Conservation (phyloP, 1,284 basidiomycete species). For the Malassezia cuniculi region DNA sequence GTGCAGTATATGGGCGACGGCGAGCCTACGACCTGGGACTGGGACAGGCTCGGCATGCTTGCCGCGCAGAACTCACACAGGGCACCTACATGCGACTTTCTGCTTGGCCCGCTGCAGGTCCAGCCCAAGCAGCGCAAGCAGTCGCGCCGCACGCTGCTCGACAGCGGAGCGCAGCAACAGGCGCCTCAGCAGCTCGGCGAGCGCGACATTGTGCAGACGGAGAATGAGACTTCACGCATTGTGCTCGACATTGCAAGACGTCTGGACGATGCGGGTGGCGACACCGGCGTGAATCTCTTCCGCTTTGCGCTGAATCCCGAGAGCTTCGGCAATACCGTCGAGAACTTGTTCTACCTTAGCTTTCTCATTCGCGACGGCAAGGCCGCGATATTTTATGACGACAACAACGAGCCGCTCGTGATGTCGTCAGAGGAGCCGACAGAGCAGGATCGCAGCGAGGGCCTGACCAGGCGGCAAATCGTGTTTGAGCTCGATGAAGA, state of each 20-base stretch:
- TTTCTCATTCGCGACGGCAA: constrained; percentile 75
- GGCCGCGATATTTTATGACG: constrained; percentile 50
- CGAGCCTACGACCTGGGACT: constrained; percentile 23
- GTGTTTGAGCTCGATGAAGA: constrained; percentile 74
- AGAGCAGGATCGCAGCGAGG: constrained; percentile 55
- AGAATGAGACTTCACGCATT: constrained; percentile 28
- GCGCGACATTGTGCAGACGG: constrained; percentile 27
- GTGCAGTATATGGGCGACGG: constrained; percentile 26
- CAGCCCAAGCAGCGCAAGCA: constrained; percentile 18
- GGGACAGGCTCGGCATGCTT: constrained; percentile 22
- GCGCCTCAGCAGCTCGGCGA: constrained; percentile 18
- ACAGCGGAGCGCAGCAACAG: constrained; percentile 7
- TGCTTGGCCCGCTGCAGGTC: constrained; percentile 37
- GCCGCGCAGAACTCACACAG: constrained; percentile 21
- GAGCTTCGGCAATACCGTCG: constrained; percentile 78
- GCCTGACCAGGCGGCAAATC: constrained; percentile 62
- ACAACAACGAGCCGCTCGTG: constrained; percentile 56
- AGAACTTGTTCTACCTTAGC: constrained; percentile 83
- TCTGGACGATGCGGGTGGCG: constrained; percentile 45
- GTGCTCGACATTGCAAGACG: constrained; percentile 46
- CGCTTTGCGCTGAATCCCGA: constrained; percentile 70
- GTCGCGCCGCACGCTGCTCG: constrained; percentile 2
- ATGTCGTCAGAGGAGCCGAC: constrained; percentile 9
- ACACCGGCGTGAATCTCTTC: constrained; percentile 58
- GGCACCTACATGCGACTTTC: constrained; percentile 29